Evolutionary conservation across 805 yeast genomes (phyloP).

Genomic region (Torulaspora indica): DNA sequence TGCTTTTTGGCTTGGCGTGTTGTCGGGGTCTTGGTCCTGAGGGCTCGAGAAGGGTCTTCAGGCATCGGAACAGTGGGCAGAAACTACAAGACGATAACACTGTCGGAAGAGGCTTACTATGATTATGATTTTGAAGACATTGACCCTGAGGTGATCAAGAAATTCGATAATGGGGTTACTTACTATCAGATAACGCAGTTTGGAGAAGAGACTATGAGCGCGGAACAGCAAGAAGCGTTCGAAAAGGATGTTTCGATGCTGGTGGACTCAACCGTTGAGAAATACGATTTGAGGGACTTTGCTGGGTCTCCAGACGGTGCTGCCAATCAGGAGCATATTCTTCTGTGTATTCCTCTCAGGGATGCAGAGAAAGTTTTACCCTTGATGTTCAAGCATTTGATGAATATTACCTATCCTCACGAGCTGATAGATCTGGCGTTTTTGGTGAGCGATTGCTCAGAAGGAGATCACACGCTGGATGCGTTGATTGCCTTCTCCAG

Average conservation of each 20-base stretch:
- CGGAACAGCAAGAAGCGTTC: constrained; percentile 29
- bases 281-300: constrained; percentile 57
- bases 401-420: constrained; percentile 84
- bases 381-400: constrained; percentile 75
- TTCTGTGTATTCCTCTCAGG: constrained; percentile 70
- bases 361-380: constrained; percentile 76
- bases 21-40: neutral
- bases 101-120: constrained; percentile 34
- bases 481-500: constrained; percentile 59
- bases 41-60: neutral
- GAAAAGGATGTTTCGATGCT: constrained; percentile 38
- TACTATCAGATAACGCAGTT: constrained; percentile 36
- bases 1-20: constrained; percentile 1
- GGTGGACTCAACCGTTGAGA: constrained; percentile 48
- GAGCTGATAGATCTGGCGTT: constrained; percentile 73
- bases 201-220: constrained; percentile 33
- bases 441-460: constrained; percentile 73
- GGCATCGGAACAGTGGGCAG: neutral
- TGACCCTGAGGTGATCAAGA: constrained; percentile 33
- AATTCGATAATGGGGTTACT: constrained; percentile 40
- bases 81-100: constrained; percentile 15
- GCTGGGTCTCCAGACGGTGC: constrained; percentile 50
- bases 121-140: constrained; percentile 35
- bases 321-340: constrained; percentile 53
- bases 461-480: constrained; percentile 59